Percentiles rank a stretch among this genome's conserved stretches.
Conservation (phyloP, 495 filamentous ascomycete genomes). For the Xanthoparmelia taractica region DNA sequence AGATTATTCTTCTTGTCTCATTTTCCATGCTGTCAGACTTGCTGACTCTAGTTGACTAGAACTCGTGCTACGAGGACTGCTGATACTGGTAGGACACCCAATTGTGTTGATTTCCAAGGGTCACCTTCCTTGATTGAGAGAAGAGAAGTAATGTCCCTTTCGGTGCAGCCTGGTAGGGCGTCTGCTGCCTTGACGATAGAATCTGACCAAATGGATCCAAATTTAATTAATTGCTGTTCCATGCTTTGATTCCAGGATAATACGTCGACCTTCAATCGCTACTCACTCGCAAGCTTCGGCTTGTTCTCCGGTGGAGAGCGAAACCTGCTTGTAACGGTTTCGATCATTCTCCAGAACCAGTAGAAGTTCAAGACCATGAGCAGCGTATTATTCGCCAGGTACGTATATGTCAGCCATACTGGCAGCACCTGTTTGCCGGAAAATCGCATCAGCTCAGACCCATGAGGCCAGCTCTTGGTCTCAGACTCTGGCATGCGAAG, state of each 20-base stretch:
- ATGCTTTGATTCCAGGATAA: not conserved
- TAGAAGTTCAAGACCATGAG: constrained; percentile 85
- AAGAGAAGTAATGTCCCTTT: no score
- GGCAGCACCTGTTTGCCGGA: constrained; percentile 42
- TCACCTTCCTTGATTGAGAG: not conserved
- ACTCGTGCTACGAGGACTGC: not conserved
- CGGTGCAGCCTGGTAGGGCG: no score
- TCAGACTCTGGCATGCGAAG: not conserved
- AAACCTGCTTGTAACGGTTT: constrained; percentile 61
- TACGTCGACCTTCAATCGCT: not conserved
- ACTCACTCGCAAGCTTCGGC: constrained; percentile 11
- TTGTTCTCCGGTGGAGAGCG: not conserved
- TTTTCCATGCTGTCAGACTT: not conserved
- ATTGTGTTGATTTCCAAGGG: no score
- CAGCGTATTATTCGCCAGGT: constrained; percentile 64
- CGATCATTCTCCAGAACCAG: constrained; percentile 95
- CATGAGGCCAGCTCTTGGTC: constrained; percentile 23
- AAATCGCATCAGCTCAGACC: constrained; percentile 43
- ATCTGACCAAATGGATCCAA: no score
- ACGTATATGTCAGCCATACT: constrained; percentile 65
- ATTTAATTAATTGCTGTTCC: not conserved
- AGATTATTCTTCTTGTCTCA: not conserved
- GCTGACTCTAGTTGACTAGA: not conserved
- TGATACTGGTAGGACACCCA: not conserved
- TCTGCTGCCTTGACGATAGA: no score